Percentiles rank a stretch among this genome's conserved stretches.
Conservation (phyloP, 179 eudicot genomes). For the Silene coronaria region DNA sequence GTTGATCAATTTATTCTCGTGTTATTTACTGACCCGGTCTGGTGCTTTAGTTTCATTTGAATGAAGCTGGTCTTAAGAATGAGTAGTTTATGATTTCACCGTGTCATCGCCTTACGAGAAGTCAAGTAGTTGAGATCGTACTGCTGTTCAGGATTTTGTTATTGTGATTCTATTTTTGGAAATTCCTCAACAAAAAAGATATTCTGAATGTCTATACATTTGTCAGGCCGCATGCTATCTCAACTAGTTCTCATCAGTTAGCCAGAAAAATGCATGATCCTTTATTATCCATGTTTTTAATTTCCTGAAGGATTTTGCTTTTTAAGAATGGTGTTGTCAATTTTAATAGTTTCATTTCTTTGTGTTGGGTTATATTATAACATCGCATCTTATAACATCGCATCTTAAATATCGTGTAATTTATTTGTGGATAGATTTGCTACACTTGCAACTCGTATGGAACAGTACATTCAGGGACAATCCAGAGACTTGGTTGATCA, state of each 20-base stretch:
- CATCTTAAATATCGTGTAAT: not conserved
- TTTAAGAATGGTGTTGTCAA: not conserved
- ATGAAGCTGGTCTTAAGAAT: not conserved
- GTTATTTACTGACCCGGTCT: not conserved
- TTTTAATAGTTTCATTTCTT: not conserved
- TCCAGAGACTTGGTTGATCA: constrained; percentile 98
- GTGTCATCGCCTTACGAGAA: not conserved
- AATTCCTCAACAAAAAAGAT: not conserved
- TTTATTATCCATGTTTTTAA: not conserved
- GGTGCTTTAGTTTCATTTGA: not conserved
- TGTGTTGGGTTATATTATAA: not conserved
- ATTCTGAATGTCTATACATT: not conserved
- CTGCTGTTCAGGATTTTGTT: not conserved
- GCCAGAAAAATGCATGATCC: not conserved
- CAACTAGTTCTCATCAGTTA: not conserved
- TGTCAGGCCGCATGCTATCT: not conserved
- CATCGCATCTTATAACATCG: not conserved
- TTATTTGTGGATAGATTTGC: constrained; percentile 55
- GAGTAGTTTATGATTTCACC: constrained; percentile 11
- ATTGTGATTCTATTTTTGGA: not conserved
- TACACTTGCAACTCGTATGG: constrained; percentile 97
- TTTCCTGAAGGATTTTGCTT: not conserved
- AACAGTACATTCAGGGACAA: constrained; percentile 95
- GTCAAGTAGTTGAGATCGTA: not conserved
- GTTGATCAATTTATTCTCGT: constrained; percentile 15